Percentiles rank a stretch among this genome's conserved stretches.
phyloP scores from a whole-genome alignment of 352 stramenopile species.

The Saprolegnia diclina region DNA sequence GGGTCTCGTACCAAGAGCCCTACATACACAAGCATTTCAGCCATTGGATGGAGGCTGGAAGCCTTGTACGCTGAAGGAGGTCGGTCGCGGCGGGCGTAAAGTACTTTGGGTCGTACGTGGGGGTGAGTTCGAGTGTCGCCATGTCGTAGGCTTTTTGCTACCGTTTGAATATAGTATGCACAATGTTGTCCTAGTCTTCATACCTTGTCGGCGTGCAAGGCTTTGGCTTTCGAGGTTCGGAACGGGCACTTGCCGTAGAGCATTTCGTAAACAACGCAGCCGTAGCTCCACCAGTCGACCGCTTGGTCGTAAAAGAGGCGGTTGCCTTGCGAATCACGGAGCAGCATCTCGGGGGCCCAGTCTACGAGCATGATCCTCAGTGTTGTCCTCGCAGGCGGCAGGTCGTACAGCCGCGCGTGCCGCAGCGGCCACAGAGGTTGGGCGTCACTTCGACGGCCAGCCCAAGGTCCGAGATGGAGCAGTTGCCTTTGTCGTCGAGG shows the following conservation, averaged over 20 bases:
- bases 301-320: constrained; percentile 90
- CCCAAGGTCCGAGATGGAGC: constrained; percentile 94
- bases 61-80: constrained; percentile 61
- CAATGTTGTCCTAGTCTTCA: neutral
- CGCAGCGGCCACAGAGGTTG: constrained; percentile 62
- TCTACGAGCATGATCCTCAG: constrained; percentile 33
- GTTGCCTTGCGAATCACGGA: constrained; percentile 85
- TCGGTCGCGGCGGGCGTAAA: constrained; percentile 71
- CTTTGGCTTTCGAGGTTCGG: constrained; percentile 90
- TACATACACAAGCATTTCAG: constrained; percentile 31
- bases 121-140: constrained; percentile 67
- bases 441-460: constrained; percentile 93
- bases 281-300: constrained; percentile 98
- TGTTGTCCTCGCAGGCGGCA: neutral
- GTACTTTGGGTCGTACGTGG: constrained; percentile 71
- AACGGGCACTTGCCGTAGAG: constrained; percentile 96
- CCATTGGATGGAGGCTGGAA: neutral
- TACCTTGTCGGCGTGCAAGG: constrained; percentile 86
- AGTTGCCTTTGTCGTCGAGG: constrained; percentile 91
- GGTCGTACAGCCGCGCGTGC: constrained; percentile 48
- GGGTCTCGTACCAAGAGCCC: constrained; percentile 72
- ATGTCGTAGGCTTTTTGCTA: constrained; percentile 79
- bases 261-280: constrained; percentile 96
- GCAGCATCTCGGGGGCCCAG: constrained; percentile 97
- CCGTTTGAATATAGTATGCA: neutral